Percentiles rank a stretch among this genome's conserved stretches.
Evolutionary conservation across 73 alveolate species (phyloP).

Genomic region (Loxodes magnus): DNA sequence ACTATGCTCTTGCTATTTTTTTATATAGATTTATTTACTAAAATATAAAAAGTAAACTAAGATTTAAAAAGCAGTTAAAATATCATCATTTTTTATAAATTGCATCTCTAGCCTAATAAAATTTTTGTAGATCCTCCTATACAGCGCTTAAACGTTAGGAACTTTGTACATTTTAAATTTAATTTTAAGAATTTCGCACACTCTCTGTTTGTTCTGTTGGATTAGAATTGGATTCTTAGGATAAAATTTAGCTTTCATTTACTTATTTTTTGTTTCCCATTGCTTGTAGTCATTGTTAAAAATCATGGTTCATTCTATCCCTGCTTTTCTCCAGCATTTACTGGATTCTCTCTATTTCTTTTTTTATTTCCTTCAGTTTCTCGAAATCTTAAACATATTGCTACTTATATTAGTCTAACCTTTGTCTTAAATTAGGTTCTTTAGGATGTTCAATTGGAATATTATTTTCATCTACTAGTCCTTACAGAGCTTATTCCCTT

Average conservation of each 20-base stretch:
- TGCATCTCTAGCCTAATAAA: conserved; percentile 54
- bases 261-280: conserved; percentile 41
- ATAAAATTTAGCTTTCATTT: not conserved
- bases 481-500: conserved; percentile 67
- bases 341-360: conserved; percentile 70
- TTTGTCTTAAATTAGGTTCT: conserved; percentile 40
- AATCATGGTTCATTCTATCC: conserved; percentile 58
- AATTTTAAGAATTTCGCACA: not conserved
- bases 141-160: conserved; percentile 28
- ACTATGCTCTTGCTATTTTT: too few relatives aligned
- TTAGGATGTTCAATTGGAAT: conserved; percentile 37
- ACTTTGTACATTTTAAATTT: not conserved
- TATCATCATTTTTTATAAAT: conserved; percentile 37
- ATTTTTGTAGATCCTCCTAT: conserved; percentile 44
- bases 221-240: not conserved
- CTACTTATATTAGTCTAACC: conserved; percentile 28
- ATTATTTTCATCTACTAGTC: conserved; percentile 57
- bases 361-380: conserved; percentile 50
- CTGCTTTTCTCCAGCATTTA: conserved; percentile 35
- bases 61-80: too few relatives aligned
- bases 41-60: too few relatives aligned
- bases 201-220: not conserved
- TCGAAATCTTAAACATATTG: conserved; percentile 29
- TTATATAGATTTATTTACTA: too few relatives aligned
- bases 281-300: conserved; percentile 67